Percentiles rank a stretch among this genome's conserved stretches.
Conservation (phyloP, 2,329 filamentous ascomycete genomes). For the Colletotrichum lupini region DNA sequence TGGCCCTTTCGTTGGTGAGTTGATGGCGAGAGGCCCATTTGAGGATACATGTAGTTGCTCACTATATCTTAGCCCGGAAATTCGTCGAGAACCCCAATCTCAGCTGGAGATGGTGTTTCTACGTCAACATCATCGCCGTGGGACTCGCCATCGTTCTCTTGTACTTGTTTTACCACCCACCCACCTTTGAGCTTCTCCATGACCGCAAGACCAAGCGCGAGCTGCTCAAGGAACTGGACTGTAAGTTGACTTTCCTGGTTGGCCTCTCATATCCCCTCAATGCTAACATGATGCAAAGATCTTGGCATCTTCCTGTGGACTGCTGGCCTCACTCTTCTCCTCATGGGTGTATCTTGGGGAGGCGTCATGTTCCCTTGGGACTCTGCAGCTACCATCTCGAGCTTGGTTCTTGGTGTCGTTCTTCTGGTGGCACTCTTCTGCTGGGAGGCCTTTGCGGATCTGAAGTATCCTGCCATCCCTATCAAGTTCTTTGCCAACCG, state of each 20-base stretch:
- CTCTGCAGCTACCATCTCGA: constrained; percentile 51
- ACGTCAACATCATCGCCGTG: constrained; percentile 52
- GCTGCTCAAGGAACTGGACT: constrained; percentile 51
- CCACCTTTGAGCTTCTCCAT: constrained; percentile 51
- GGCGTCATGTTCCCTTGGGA: constrained; percentile 55
- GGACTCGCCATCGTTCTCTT: constrained; percentile 47
- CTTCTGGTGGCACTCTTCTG: constrained; percentile 49
- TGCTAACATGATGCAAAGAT: constrained; percentile 35
- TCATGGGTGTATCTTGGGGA: constrained; percentile 59
- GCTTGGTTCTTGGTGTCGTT: constrained; percentile 48
- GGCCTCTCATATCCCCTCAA: fast-evolving
- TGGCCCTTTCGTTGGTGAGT: constrained; percentile 47
- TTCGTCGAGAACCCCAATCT: constrained; percentile 47
- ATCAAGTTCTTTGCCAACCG: constrained; percentile 50
- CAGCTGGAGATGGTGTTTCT: constrained; percentile 54
- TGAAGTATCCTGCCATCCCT: constrained; percentile 49
- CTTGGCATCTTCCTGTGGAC: constrained; percentile 58
- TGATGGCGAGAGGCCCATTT: fast-evolving
- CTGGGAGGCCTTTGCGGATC: constrained; percentile 48
- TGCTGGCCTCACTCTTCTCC: constrained; percentile 54
- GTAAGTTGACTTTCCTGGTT: not conserved
- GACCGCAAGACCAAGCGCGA: constrained; percentile 49
- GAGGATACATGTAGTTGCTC: not conserved
- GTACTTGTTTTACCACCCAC: constrained; percentile 54
- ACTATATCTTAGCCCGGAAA: constrained; percentile 42